Conservation (phyloP, 257 asterid genomes). For the Penstemon davidsonii region DNA sequence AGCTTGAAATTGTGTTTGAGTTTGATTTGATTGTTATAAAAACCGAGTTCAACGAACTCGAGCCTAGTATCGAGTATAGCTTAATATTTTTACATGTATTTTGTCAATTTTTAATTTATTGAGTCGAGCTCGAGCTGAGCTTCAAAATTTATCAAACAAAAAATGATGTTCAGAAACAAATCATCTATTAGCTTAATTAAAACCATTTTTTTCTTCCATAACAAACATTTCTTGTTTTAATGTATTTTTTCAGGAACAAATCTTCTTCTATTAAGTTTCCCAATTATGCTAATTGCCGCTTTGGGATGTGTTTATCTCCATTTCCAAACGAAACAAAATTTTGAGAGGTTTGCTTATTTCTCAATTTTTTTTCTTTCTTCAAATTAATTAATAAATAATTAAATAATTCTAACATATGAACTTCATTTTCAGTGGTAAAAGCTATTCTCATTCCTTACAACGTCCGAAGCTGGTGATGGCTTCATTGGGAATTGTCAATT, state of each 20-base stretch:
- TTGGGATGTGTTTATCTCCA: constrained; percentile 59
- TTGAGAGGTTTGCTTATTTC: constrained; percentile 34
- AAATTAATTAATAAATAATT: not conserved
- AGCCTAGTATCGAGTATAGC: too few species aligned
- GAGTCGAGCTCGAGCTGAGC: too few species aligned
- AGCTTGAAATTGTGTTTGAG: too few species aligned
- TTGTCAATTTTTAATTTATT: too few species aligned
- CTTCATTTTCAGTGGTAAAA: constrained; percentile 31
- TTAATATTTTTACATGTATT: too few species aligned
- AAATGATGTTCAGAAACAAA: too few species aligned
- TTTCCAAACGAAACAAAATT: constrained; percentile 37
- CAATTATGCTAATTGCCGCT: constrained; percentile 47
- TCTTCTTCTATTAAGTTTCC: constrained; percentile 54
- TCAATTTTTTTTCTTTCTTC: not conserved
- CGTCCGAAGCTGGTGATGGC: constrained; percentile 50
- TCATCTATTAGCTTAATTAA: too few species aligned
- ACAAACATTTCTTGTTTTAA: too few species aligned
- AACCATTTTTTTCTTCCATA: too few species aligned
- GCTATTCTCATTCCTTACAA: constrained; percentile 27
- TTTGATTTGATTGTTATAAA: too few species aligned
- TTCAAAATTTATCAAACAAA: too few species aligned
- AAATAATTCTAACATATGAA: not conserved
- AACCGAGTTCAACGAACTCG: too few species aligned
- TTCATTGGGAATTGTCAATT: constrained; percentile 49
- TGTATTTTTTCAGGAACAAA: constrained; percentile 48